Evolutionary conservation across 805 yeast species (phyloP).

Genomic region (Yamadazyma olivae): DNA sequence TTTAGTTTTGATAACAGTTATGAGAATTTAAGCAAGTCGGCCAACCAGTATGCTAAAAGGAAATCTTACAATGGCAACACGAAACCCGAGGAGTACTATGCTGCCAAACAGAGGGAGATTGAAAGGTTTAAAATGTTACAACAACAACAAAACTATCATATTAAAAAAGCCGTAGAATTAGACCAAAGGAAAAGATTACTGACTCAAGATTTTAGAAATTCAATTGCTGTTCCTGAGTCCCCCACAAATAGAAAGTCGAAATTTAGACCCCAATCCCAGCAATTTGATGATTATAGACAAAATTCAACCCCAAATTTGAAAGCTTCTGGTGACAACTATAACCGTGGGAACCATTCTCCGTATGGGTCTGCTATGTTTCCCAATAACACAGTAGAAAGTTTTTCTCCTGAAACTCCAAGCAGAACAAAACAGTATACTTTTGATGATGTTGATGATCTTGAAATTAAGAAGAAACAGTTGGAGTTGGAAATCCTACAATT

Average conservation of each 20-base stretch:
- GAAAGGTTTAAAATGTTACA: conserved; percentile 28
- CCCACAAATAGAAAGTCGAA: conserved; percentile 8
- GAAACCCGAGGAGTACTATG: conserved; percentile 16
- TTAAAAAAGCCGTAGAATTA: conserved; percentile 15
- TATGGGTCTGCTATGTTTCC: conserved; percentile 12
- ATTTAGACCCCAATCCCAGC: conserved; percentile 17
- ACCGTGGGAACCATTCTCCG: conserved; percentile 2
- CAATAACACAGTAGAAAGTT: conserved; percentile 24
- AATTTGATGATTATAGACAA: conserved; percentile 12
- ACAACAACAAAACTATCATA: conserved; percentile 28
- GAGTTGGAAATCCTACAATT: conserved; percentile 35
- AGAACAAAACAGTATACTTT: conserved; percentile 6
- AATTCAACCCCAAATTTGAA: conserved; percentile 13
- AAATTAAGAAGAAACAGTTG: conserved; percentile 34
- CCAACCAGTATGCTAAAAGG: conserved; percentile 7
- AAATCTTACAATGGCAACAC: conserved; percentile 1
- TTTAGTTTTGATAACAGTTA: conserved; percentile 23
- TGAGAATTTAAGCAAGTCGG: conserved; percentile 15
- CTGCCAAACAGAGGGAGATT: conserved; percentile 26
- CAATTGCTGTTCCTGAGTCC: conserved; percentile 13
- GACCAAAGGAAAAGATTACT: conserved; percentile 11
- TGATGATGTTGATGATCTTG: conserved; percentile 28
- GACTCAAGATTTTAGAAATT: conserved; percentile 13
- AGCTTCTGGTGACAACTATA: conserved; percentile 6
- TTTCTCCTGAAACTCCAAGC: conserved; percentile 21